phyloP scores from a whole-genome alignment of 2,329 filamentous ascomycete genomes.

The Apiospora marii region DNA sequence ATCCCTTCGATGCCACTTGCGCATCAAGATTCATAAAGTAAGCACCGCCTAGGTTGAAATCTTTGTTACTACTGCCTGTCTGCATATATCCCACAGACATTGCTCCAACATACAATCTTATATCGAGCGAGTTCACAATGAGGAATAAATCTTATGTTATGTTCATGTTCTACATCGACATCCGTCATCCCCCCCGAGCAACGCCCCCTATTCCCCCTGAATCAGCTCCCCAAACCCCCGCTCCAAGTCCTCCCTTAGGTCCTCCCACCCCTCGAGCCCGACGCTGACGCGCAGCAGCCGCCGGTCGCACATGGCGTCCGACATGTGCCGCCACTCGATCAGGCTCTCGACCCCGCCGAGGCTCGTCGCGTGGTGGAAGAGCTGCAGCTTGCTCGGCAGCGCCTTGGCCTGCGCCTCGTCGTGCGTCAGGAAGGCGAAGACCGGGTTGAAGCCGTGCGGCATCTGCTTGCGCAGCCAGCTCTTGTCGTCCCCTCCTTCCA shows the following conservation, averaged over 20 bases:
- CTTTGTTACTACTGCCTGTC: neutral
- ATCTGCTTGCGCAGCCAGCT: conserved; percentile 88
- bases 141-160: neutral
- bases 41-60: neutral
- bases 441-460: conserved; percentile 88
- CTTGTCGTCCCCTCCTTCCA: conserved; percentile 50
- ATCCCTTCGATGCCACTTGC: neutral
- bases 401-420: conserved; percentile 66
- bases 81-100: too few relatives aligned
- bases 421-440: conserved; percentile 79
- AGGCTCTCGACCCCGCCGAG: conserved; percentile 93
- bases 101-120: neutral
- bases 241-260: conserved; percentile 78
- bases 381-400: conserved; percentile 77
- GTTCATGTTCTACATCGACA: neutral
- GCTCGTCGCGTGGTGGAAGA: conserved; percentile 96
- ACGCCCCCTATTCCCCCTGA: neutral
- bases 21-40: neutral
- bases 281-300: conserved; percentile 82
- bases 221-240: conserved; percentile 68
- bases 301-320: conserved; percentile 75
- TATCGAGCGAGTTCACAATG: neutral
- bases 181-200: too few relatives aligned
- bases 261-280: conserved; percentile 86
- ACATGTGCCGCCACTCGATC: conserved; percentile 96